phyloP scores from a whole-genome alignment of 75 land plant genomes.

The Ceratopteris richardii region DNA sequence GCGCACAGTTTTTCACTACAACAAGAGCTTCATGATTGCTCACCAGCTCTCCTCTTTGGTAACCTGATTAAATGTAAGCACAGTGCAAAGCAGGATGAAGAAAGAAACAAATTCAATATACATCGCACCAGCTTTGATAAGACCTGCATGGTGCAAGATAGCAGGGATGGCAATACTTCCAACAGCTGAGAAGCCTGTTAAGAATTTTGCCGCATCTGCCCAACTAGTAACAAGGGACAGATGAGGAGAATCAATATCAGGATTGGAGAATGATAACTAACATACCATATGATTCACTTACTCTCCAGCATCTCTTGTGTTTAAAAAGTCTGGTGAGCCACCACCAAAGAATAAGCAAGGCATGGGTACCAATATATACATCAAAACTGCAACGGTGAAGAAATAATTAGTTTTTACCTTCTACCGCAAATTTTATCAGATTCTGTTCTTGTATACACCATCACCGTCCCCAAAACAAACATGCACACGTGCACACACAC shows the following conservation, averaged over 20 bases:
- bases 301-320: conserved; percentile 65
- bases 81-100: conserved; percentile 72
- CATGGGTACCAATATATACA: conserved; percentile 96
- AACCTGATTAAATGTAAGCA: conserved; percentile 68
- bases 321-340: conserved; percentile 63
- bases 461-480: no score
- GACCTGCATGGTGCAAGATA: conserved; percentile 71
- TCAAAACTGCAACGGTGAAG: conserved; percentile 46
- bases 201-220: conserved; percentile 80
- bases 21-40: neutral
- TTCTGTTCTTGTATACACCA: neutral
- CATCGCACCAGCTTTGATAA: conserved; percentile 88
- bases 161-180: conserved; percentile 96
- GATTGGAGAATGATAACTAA: neutral
- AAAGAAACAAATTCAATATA: conserved; percentile 74
- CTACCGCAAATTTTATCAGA: neutral
- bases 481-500: no score
- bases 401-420: neutral
- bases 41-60: conserved; percentile 75
- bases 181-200: conserved; percentile 87
- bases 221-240: conserved; percentile 40
- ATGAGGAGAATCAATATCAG: neutral
- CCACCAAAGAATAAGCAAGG: conserved; percentile 95
- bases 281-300: conserved; percentile 19
- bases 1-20: no score